A percentile compares a stretch with the other conserved stretches of the same genome.
Conservation (phyloP, 2,329 filamentous ascomycete genomes). For the Zasmidium cellare region DNA sequence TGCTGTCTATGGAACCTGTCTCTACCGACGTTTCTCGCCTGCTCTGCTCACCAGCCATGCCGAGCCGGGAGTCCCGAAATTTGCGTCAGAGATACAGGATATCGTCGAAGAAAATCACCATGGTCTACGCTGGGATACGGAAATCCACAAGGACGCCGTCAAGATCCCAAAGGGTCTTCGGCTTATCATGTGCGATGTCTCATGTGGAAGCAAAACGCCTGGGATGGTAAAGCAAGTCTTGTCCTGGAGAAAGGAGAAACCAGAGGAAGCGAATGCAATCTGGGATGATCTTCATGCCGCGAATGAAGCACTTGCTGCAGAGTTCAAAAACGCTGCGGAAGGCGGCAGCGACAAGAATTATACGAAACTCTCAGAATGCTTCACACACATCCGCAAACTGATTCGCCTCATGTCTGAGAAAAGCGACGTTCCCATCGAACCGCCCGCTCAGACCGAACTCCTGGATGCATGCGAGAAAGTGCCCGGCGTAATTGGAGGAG, state of each 20-base stretch:
- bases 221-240: slow-evolving; percentile 94
- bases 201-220: slow-evolving; percentile 89
- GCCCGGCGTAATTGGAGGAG: slow-evolving; percentile 81
- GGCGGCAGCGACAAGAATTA: slow-evolving; percentile 51
- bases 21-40: slow-evolving; percentile 91
- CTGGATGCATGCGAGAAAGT: slow-evolving; percentile 72
- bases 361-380: slow-evolving; percentile 52
- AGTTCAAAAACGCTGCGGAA: slow-evolving; percentile 58
- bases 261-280: slow-evolving; percentile 63
- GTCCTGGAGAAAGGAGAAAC: slow-evolving; percentile 70
- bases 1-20: slow-evolving; percentile 86
- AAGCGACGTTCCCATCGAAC: slow-evolving; percentile 85
- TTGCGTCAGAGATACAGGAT: slow-evolving; percentile 63
- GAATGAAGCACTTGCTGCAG: slow-evolving; percentile 69
- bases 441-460: slow-evolving; percentile 77
- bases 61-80: slow-evolving; percentile 65
- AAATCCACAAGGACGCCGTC: slow-evolving; percentile 69
- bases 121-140: slow-evolving; percentile 69
- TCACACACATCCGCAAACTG: slow-evolving; percentile 55
- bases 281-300: slow-evolving; percentile 74
- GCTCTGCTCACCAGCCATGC: slow-evolving; percentile 67
- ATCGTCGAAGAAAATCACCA: slow-evolving; percentile 63
- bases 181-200: slow-evolving; percentile 92
- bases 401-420: slow-evolving; percentile 74
- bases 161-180: slow-evolving; percentile 71